Evolutionary conservation across 2,329 filamentous ascomycete genomes (phyloP).

Genomic region (Esteya vermicola): DNA sequence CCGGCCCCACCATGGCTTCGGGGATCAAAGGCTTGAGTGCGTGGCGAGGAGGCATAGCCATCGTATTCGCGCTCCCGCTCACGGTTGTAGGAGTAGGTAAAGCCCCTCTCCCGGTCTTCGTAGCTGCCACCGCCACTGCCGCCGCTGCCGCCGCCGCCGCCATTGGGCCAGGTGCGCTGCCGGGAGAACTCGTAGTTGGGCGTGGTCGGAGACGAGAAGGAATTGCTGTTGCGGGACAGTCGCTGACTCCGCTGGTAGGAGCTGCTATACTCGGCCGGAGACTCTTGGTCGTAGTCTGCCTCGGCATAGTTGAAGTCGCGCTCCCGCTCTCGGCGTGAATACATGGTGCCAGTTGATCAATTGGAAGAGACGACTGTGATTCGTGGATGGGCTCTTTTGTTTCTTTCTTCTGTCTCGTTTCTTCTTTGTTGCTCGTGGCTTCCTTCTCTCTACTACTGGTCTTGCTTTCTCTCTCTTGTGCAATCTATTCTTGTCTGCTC

Average conservation of each 20-base stretch:
- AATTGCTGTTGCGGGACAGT: not conserved
- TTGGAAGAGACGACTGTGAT: no score
- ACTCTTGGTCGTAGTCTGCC: not conserved
- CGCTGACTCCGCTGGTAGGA: not conserved
- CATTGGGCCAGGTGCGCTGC: not conserved
- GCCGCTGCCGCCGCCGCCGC: not conserved
- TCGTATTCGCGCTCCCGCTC: conserved; percentile 1
- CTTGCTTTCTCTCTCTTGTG: no score
- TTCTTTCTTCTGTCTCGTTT: no score
- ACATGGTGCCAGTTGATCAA: no score
- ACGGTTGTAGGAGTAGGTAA: not conserved
- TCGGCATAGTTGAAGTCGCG: not conserved
- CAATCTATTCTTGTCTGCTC: no score
- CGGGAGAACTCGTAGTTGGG: not conserved
- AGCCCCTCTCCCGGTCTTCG: not conserved
- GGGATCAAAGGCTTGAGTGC: conserved; percentile 2
- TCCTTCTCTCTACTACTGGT: no score
- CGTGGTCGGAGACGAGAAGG: not conserved
- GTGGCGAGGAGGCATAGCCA: conserved; percentile 6
- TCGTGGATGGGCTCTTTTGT: no score
- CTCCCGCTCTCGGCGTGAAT: not conserved
- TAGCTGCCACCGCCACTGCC: not conserved
- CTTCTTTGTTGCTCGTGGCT: no score
- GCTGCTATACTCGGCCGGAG: not conserved
- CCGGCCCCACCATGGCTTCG: conserved; percentile 1